phyloP scores from a whole-genome alignment of 257 asterid genomes.

The Solanum lycopersicoides region DNA sequence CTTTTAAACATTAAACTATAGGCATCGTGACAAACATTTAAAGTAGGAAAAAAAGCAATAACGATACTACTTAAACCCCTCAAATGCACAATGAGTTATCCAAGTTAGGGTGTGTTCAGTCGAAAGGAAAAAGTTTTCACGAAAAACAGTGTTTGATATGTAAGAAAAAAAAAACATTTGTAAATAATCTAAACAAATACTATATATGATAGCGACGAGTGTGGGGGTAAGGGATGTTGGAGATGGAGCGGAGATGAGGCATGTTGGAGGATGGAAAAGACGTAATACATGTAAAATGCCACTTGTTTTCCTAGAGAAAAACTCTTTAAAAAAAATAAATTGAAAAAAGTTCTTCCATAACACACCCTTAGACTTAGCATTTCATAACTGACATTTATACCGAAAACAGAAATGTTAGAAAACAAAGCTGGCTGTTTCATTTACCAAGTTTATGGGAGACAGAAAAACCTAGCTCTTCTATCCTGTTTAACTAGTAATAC shows the following conservation, averaged over 20 bases:
- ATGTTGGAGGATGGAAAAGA: background rate
- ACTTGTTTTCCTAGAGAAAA: background rate
- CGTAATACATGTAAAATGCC: background rate
- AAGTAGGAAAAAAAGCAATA: too few species aligned
- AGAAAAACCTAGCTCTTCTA: background rate
- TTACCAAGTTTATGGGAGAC: background rate
- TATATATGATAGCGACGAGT: background rate
- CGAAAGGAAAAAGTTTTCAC: background rate
- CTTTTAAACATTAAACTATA: background rate
- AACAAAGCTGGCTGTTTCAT: background rate
- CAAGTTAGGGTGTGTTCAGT: background rate
- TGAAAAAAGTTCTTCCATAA: background rate
- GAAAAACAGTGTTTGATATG: background rate
- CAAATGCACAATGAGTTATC: background rate
- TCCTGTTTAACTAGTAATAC: slow-evolving; percentile 8
- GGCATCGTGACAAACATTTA: background rate
- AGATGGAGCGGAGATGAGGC: background rate
- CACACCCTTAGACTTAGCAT: background rate
- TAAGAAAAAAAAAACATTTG: background rate
- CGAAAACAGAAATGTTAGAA: background rate
- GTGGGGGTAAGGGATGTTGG: background rate
- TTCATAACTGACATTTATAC: background rate
- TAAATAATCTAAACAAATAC: background rate
- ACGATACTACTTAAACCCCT: background rate
- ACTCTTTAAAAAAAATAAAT: background rate